phyloP scores from a whole-genome alignment of 2,329 filamentous ascomycete species.

The Graphilbum sp. region DNA sequence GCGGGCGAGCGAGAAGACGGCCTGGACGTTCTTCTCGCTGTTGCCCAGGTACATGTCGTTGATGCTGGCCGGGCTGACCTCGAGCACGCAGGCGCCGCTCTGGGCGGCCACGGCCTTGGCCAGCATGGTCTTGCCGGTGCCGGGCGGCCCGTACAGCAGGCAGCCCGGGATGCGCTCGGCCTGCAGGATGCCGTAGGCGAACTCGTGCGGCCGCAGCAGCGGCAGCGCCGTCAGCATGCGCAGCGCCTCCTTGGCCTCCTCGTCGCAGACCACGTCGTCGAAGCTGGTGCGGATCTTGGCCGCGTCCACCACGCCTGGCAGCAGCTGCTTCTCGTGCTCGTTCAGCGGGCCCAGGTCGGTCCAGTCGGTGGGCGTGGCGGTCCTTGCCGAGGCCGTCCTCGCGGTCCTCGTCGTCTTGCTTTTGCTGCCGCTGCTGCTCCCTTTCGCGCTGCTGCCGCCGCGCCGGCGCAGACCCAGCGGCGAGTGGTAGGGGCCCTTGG shows the following conservation, averaged over 20 bases:
- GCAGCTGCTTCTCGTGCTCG: constrained; percentile 65
- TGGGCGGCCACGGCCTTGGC: constrained; percentile 55
- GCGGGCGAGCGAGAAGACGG: constrained; percentile 79
- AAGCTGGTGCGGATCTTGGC: constrained; percentile 77
- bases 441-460: constrained; percentile 1
- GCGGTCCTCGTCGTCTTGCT: too few species aligned
- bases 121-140: constrained; percentile 57
- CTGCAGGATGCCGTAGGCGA: constrained; percentile 83
- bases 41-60: constrained; percentile 96
- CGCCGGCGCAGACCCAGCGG: constrained; percentile 5
- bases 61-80: constrained; percentile 78
- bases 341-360: constrained; percentile 22
- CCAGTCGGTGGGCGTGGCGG: too few species aligned
- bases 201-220: constrained; percentile 79
- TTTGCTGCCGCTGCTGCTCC: too few species aligned
- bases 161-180: constrained; percentile 83
- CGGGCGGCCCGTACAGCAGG: constrained; percentile 75
- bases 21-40: constrained; percentile 88
- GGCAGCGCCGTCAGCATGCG: constrained; percentile 81
- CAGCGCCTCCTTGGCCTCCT: constrained; percentile 71
- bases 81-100: constrained; percentile 57
- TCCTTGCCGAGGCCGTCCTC: too few species aligned
- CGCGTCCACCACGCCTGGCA: constrained; percentile 68
- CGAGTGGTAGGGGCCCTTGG: constrained; percentile 14
- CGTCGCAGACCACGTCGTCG: constrained; percentile 65